phyloP scores from a whole-genome alignment of 192 early-diverging fungal genomes.

The Entomortierella lignicola region DNA sequence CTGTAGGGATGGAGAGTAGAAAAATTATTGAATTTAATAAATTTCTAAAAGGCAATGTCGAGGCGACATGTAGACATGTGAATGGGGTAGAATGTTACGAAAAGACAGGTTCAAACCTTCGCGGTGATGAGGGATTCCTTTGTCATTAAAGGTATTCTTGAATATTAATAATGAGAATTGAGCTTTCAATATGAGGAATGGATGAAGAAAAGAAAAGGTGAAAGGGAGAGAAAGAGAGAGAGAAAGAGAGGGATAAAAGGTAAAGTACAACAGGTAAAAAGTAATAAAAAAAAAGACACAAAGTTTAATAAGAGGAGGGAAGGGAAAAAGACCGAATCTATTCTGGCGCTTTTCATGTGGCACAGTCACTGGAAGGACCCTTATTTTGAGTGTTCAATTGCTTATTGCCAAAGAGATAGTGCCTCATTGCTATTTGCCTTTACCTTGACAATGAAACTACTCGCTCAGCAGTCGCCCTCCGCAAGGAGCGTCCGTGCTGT shows the following conservation, averaged over 20 bases:
- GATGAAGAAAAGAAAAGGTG: not conserved
- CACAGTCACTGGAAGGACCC: too few species aligned
- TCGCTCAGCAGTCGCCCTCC: constrained; percentile 47
- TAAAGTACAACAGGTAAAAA: too few species aligned
- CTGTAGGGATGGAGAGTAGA: constrained; percentile 4
- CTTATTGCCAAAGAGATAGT: too few species aligned
- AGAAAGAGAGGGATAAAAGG: too few species aligned
- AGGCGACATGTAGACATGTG: too few species aligned
- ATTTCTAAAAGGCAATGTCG: too few species aligned
- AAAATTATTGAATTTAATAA: not conserved
- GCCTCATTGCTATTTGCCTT: not conserved
- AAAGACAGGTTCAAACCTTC: constrained; percentile 7
- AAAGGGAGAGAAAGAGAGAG: not conserved
- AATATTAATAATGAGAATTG: not conserved
- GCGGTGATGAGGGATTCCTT: constrained; percentile 28
- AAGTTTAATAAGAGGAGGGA: too few species aligned
- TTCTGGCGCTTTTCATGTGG: too few species aligned
- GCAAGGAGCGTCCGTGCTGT: constrained; percentile 52
- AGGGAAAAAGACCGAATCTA: too few species aligned
- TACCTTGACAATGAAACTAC: constrained; percentile 29
- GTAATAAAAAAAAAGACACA: too few species aligned
- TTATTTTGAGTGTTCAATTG: too few species aligned
- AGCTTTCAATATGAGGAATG: not conserved
- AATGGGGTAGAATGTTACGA: too few species aligned
- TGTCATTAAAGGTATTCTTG: not conserved